A percentile compares a stretch with the other conserved stretches of the same genome.
phyloP scores from a whole-genome alignment of 2,329 filamentous ascomycete genomes.

The Colletotrichum musae region DNA sequence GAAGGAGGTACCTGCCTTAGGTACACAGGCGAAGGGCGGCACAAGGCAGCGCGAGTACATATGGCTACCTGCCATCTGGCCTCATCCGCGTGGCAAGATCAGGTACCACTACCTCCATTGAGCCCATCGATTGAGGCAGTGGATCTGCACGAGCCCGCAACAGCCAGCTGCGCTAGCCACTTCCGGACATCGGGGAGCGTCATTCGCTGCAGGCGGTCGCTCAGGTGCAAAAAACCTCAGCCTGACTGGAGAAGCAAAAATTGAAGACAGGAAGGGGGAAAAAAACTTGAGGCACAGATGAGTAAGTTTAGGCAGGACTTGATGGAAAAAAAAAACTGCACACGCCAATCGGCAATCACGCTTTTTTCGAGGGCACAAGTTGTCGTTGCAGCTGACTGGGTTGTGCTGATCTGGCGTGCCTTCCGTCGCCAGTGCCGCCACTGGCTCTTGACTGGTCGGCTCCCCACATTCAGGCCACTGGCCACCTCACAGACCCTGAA shows the following conservation, averaged over 20 bases:
- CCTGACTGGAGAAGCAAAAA: constrained; percentile 26
- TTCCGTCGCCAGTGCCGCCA: too few species aligned
- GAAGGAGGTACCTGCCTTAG: constrained; percentile 24
- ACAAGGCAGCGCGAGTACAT: constrained; percentile 4
- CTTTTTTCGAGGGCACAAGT: too few species aligned
- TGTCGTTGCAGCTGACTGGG: too few species aligned
- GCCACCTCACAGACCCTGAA: too few species aligned
- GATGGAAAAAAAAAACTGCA: too few species aligned
- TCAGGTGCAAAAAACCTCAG: constrained; percentile 33
- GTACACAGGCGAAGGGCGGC: constrained; percentile 6
- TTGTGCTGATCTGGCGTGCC: too few species aligned
- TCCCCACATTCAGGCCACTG: too few species aligned
- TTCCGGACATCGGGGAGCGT: constrained; percentile 18
- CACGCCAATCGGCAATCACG: too few species aligned
- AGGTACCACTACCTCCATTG: constrained; percentile 24
- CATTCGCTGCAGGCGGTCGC: constrained; percentile 41
- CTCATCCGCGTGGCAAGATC: not conserved
- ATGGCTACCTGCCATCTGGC: constrained; percentile 10
- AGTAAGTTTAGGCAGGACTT: not conserved
- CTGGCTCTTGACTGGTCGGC: not conserved
- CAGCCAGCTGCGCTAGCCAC: constrained; percentile 11
- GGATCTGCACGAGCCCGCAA: constrained; percentile 34
- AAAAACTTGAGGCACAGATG: not conserved
- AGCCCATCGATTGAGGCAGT: constrained; percentile 34
- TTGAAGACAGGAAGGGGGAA: not conserved